Evolutionary conservation across 1,284 basidiomycete species (phyloP).

Genomic region (Phlebopus sp.): DNA sequence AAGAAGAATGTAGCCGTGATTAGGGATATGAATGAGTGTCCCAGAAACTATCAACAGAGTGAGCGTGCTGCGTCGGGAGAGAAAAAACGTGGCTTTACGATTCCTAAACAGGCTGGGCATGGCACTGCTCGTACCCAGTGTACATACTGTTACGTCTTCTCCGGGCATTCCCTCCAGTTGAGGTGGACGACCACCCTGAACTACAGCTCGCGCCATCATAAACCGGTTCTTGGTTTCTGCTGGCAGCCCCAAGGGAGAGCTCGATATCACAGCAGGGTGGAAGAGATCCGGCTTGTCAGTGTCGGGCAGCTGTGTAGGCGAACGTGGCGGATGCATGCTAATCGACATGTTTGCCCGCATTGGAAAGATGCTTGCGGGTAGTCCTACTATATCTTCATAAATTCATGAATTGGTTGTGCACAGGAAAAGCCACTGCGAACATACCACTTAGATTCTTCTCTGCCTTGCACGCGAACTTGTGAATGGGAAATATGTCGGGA

Average conservation of each 20-base stretch:
- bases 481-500: constrained; percentile 69
- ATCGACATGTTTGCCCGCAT: constrained; percentile 37
- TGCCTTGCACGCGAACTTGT: constrained; percentile 48
- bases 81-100: constrained; percentile 42
- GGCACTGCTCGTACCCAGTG: constrained; percentile 89
- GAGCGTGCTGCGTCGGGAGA: not conserved
- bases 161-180: constrained; percentile 38
- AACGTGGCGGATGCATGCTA: constrained; percentile 45
- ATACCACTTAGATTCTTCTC: constrained; percentile 43
- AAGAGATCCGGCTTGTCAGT: constrained; percentile 45
- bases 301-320: constrained; percentile 37
- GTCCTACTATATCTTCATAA: constrained; percentile 40
- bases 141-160: constrained; percentile 67
- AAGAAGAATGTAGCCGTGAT: constrained; percentile 71
- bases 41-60: constrained; percentile 57
- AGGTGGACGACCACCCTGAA: constrained; percentile 19
- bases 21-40: constrained; percentile 71
- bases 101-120: constrained; percentile 84
- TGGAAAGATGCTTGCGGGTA: constrained; percentile 45
- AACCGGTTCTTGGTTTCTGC: constrained; percentile 37
- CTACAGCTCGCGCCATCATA: constrained; percentile 29
- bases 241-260: constrained; percentile 34
- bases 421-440: constrained; percentile 9
- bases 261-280: constrained; percentile 39
- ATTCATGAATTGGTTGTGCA: not conserved